Conservation (phyloP, 192 early-diverging fungal species). For the Mortierella claussenii region DNA sequence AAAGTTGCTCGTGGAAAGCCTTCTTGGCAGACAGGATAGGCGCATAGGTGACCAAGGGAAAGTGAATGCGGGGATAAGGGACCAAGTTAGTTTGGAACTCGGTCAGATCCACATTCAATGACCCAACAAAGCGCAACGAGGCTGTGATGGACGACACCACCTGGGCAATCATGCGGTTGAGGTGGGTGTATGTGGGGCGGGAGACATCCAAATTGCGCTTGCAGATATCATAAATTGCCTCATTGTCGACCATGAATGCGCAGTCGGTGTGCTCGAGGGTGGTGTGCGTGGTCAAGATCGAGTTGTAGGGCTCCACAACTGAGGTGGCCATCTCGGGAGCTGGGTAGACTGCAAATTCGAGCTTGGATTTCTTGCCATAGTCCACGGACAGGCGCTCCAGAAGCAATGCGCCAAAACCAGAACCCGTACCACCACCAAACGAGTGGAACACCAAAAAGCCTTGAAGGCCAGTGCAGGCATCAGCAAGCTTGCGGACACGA, state of each 20-base stretch:
- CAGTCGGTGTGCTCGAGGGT: constrained; percentile 99
- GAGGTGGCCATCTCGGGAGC: constrained; percentile 97
- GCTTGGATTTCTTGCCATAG: constrained; percentile 99
- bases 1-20: constrained; percentile 96
- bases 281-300: constrained; percentile 99
- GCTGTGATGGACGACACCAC: constrained; percentile 99
- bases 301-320: constrained; percentile 99
- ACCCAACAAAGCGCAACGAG: constrained; percentile 98
- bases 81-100: constrained; percentile 99
- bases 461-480: constrained; percentile 98
- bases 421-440: constrained; percentile 99
- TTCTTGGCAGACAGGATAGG: constrained; percentile 95
- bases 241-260: constrained; percentile 99
- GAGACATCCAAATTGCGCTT: constrained; percentile 97
- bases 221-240: constrained; percentile 99
- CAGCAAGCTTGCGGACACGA: constrained; percentile 96
- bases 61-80: constrained; percentile 99
- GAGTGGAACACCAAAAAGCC: constrained; percentile 99
- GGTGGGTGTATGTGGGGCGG: constrained; percentile 96
- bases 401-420: constrained; percentile 97
- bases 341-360: constrained; percentile 99
- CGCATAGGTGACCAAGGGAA: constrained; percentile 98
- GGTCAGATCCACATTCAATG: constrained; percentile 98
- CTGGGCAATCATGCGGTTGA: constrained; percentile 98
- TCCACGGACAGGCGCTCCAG: constrained; percentile 99